Evolutionary conservation across 2,329 filamentous ascomycete genomes (phyloP).

Genomic region (Diaporthe velutina): DNA sequence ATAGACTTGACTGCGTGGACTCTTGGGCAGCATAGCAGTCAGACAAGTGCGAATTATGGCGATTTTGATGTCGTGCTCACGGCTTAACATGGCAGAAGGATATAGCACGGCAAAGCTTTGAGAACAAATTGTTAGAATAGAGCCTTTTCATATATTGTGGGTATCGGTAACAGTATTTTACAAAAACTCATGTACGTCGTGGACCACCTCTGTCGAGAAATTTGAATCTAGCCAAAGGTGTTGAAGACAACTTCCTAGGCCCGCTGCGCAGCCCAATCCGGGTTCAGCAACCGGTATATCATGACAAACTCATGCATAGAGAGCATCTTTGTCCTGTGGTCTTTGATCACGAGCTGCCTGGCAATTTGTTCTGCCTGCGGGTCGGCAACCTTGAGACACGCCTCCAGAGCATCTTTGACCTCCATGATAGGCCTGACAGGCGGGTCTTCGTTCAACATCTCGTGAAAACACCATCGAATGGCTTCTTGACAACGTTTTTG

Average conservation of each 20-base stretch:
- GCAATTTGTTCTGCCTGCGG: slow-evolving; percentile 57
- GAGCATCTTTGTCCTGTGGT: slow-evolving; percentile 32
- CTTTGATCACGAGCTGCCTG: slow-evolving; percentile 41
- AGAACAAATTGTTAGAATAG: neutral
- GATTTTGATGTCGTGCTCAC: neutral
- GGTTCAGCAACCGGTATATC: slow-evolving; percentile 43
- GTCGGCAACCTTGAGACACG: slow-evolving; percentile 69
- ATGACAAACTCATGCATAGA: slow-evolving; percentile 49
- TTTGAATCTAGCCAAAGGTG: neutral
- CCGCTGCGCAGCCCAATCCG: slow-evolving; percentile 20
- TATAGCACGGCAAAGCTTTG: neutral
- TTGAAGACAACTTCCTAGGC: neutral
- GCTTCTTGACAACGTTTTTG: slow-evolving; percentile 59
- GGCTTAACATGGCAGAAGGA: neutral
- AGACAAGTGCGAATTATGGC: neutral
- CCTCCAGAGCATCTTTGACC: slow-evolving; percentile 62
- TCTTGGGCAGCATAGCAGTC: neutral
- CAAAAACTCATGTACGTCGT: neutral
- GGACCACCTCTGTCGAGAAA: neutral
- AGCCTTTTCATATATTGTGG: neutral
- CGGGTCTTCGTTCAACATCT: slow-evolving; percentile 69
- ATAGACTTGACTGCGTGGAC: neutral
- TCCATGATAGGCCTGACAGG: slow-evolving; percentile 58
- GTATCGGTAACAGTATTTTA: neutral
- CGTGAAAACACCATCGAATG: slow-evolving; percentile 66